A percentile compares a stretch with the other conserved stretches of the same genome.
phyloP scores from a whole-genome alignment of 192 early-diverging fungal species.

The Paraglomus brasilianum region DNA sequence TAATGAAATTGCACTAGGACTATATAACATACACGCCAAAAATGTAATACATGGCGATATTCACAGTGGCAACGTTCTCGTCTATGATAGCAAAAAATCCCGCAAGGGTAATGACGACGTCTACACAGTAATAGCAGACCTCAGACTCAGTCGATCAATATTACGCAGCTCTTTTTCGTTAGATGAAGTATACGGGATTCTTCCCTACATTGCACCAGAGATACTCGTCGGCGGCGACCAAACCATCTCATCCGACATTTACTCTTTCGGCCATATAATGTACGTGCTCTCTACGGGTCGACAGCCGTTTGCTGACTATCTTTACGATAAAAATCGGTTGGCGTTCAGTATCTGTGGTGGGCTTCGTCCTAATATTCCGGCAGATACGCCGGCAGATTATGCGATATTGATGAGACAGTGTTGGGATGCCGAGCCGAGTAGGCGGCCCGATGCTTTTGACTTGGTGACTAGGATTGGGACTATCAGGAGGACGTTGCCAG shows the following conservation, averaged over 20 bases:
- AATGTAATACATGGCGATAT: constrained; percentile 40
- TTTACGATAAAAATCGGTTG: no score
- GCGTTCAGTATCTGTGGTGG: no score
- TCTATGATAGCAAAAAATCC: not conserved
- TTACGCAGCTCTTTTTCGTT: constrained; percentile 23
- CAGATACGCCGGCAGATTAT: no score
- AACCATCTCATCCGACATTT: constrained; percentile 38
- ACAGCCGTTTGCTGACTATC: constrained; percentile 42
- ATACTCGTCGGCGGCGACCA: constrained; percentile 33
- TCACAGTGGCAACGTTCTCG: constrained; percentile 10
- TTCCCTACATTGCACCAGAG: constrained; percentile 42
- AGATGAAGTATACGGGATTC: constrained; percentile 37
- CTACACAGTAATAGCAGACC: constrained; percentile 38
- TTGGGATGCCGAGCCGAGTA: constrained; percentile 1
- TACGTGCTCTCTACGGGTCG: constrained; percentile 38
- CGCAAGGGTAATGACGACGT: no score
- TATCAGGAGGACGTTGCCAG: no score
- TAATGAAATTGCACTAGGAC: constrained; percentile 34
- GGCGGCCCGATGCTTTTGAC: not conserved
- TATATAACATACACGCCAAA: constrained; percentile 39
- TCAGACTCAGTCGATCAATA: constrained; percentile 37
- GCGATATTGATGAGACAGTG: constrained; percentile 15
- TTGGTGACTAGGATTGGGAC: no score
- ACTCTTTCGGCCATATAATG: constrained; percentile 44
- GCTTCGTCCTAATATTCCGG: no score